Percentiles rank a stretch among this genome's conserved stretches.
These are phyloP conservation scores for Selaginella moellendorffii DNA, from an alignment of 75 land plant species.

Conservation along the genomic window DNA sequence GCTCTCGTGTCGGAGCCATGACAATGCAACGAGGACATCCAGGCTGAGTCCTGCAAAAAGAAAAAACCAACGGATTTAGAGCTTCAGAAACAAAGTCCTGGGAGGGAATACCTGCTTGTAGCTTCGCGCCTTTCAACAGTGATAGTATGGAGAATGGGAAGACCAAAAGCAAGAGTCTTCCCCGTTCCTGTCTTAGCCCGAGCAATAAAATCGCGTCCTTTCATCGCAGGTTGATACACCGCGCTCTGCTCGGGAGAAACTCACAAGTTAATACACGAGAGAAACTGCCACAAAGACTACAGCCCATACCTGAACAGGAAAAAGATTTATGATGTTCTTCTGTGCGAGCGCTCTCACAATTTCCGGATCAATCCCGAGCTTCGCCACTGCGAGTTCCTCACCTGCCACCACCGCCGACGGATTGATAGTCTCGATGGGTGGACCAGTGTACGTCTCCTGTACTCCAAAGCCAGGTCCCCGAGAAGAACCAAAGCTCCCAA, in stretches of 20 bases:
- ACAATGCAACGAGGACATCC: slow-evolving; percentile 49
- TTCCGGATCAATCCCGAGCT: slow-evolving; percentile 47
- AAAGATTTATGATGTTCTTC: slow-evolving; percentile 53
- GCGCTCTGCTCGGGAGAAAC: slow-evolving; percentile 21
- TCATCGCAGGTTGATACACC: slow-evolving; percentile 26
- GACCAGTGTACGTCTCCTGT: neutral
- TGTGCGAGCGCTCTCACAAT: slow-evolving; percentile 44
- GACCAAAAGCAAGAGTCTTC: neutral
- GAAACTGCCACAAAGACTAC: neutral
- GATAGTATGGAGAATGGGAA: neutral
- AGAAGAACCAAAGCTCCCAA: neutral
- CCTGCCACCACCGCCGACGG: neutral
- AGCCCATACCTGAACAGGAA: slow-evolving; percentile 70
- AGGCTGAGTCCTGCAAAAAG: neutral
- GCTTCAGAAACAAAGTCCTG: neutral
- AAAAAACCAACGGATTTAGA: neutral
- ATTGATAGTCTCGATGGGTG: neutral
- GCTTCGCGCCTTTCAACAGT: neutral
- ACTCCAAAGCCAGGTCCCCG: neutral
- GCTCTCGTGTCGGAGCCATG: slow-evolving; percentile 84
- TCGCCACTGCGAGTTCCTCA: slow-evolving; percentile 43
- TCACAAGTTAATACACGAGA: neutral
- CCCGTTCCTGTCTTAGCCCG: slow-evolving; percentile 8
- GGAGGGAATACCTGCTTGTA: neutral
- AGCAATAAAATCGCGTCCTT: slow-evolving; percentile 34